phyloP scores from a whole-genome alignment of 2,329 filamentous ascomycete genomes.

The Sclerotinia subarctica region DNA sequence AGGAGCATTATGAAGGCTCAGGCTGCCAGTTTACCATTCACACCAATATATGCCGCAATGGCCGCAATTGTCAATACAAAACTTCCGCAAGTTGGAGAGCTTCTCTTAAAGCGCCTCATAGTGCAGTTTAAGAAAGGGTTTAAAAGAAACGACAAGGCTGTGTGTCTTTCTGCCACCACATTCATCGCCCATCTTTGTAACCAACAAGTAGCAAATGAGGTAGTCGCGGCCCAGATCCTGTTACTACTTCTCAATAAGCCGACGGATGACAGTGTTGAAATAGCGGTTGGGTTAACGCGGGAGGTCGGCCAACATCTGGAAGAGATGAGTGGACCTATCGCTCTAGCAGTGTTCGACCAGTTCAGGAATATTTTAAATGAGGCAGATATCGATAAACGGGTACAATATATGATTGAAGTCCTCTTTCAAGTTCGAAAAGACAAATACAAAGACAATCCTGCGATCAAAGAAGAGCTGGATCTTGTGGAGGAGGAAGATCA shows the following conservation, averaged over 20 bases:
- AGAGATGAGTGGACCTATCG: constrained; percentile 88
- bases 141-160: constrained; percentile 93
- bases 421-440: constrained; percentile 96
- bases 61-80: constrained; percentile 97
- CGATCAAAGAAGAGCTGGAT: constrained; percentile 88
- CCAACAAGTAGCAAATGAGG: constrained; percentile 92
- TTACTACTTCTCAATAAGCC: constrained; percentile 91
- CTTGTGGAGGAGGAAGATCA: constrained; percentile 97
- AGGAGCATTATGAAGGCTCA: constrained; percentile 98
- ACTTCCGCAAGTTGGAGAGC: constrained; percentile 87
- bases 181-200: constrained; percentile 96
- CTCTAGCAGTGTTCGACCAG: constrained; percentile 89
- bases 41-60: constrained; percentile 94
- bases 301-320: constrained; percentile 93
- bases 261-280: constrained; percentile 96
- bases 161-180: constrained; percentile 87
- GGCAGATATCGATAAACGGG: constrained; percentile 92
- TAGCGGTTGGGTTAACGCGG: constrained; percentile 87
- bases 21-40: constrained; percentile 91
- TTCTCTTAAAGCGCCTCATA: constrained; percentile 79
- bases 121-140: constrained; percentile 95
- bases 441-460: constrained; percentile 91
- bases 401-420: constrained; percentile 99
- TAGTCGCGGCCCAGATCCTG: constrained; percentile 87
- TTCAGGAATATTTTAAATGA: constrained; percentile 95